These are phyloP conservation scores for Aspergillus taichungensis DNA, from an alignment of 495 filamentous ascomycete genomes.

Conservation along the genomic window DNA sequence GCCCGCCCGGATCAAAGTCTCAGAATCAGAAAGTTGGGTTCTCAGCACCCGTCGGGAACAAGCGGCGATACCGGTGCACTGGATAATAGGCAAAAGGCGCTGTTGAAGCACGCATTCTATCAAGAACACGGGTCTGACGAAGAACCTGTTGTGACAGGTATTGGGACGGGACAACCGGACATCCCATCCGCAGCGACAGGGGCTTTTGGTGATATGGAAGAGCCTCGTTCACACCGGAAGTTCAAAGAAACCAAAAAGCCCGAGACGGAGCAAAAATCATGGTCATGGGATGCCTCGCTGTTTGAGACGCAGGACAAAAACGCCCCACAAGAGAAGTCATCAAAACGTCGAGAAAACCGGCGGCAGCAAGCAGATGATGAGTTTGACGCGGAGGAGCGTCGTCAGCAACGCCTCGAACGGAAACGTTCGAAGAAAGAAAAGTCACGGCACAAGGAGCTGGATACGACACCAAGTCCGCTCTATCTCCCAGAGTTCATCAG, in stretches of 20 bases:
- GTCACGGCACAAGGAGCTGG: conserved; percentile 24
- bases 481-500: conserved; percentile 86
- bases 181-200: not conserved
- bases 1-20: conserved; percentile 14
- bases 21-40: conserved; percentile 17
- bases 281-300: conserved; percentile 30
- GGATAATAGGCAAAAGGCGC: conserved; percentile 1
- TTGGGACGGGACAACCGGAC: not conserved
- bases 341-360: conserved; percentile 20
- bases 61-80: not conserved
- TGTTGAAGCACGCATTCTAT: not conserved
- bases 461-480: conserved; percentile 49
- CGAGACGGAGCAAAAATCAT: conserved; percentile 5
- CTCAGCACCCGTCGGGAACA: conserved; percentile 7
- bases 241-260: not conserved
- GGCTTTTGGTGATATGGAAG: not conserved
- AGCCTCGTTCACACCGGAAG: not conserved
- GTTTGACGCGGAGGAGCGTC: conserved; percentile 25
- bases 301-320: conserved; percentile 18
- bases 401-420: conserved; percentile 28
- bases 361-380: conserved; percentile 29
- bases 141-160: not conserved
- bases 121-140: not conserved
- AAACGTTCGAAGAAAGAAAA: conserved; percentile 41
- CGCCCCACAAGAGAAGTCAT: conserved; percentile 7